A percentile compares a stretch with the other conserved stretches of the same genome.
These are phyloP conservation scores for Cryphonectria radicalis DNA, from an alignment of 2,329 filamentous ascomycete species.

Conservation along the genomic window DNA sequence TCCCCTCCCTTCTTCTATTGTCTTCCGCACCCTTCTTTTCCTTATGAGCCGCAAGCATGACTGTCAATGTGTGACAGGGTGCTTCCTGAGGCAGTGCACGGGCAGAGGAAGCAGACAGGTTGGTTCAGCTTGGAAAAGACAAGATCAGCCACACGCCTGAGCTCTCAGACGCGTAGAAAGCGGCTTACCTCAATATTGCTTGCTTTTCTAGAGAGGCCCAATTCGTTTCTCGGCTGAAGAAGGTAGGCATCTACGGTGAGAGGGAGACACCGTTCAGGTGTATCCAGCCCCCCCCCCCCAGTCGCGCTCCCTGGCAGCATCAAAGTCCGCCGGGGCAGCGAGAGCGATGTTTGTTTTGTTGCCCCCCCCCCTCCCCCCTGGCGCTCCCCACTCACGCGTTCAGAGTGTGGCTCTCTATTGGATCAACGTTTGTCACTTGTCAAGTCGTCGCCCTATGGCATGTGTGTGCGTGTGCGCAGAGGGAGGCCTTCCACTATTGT, in stretches of 20 bases:
- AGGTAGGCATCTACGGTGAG: neutral
- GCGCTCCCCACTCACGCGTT: neutral
- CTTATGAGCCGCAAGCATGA: neutral
- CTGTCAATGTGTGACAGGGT: neutral
- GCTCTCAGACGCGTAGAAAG: neutral
- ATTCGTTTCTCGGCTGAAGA: neutral
- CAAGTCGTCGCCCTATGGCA: neutral
- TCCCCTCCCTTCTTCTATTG: neutral
- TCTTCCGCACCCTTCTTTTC: neutral
- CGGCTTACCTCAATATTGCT: neutral
- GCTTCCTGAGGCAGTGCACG: neutral
- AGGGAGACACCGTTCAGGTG: neutral
- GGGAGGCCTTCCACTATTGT: neutral
- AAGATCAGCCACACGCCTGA: neutral
- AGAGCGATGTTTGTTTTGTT: neutral
- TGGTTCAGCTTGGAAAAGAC: neutral
- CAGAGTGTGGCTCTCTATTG: neutral
- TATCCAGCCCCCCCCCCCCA: neutral
- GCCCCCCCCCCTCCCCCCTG: neutral
- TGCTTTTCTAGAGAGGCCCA: neutral
- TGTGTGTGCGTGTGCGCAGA: neutral
- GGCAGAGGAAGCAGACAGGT: neutral
- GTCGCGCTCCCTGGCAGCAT: neutral
- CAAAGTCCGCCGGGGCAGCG: neutral
- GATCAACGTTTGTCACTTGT: neutral